Base-by-base conservation (phyloP, 2,329 filamentous ascomycete species). In the Calonectria pteridis region DNA sequence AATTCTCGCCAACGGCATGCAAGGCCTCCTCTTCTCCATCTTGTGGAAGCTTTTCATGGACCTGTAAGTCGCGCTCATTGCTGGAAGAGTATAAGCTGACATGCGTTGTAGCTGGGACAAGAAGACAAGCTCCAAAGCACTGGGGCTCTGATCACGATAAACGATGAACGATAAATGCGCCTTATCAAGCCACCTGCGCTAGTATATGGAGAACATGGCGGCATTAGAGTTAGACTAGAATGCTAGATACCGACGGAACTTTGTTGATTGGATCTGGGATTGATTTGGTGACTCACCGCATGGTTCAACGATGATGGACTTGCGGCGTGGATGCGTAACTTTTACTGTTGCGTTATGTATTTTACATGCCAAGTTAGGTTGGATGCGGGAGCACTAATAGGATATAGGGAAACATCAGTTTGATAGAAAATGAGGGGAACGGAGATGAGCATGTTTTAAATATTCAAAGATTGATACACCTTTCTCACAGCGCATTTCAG, bases 21-120 rank as follows among this genome's bases (percentile, higher is more conserved):
- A 88, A 66, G 86, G 87, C 0, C 77, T 88, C 4, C 23, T 88
- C 4, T 88, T 88, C 65, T 87, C 86, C 4, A 88, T 88, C 20
- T 75, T 88, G 1, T 88, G 87, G 87, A 88, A 88, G 67, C 72
- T 88, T 0, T 88, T 88, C 71, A 78, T 88, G 14, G 86, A 88
- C 53, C 59, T 88, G 87, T 88, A 49, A 82, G 87, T 85, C 69
- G 9, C 23, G 20, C 0, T 29, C 20, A 26, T 29, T 13, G 23
- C 7, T 26, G 23, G 1, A 3, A 13, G 18, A 7, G 4, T n/a
- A 29, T 40, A 1, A 43, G n/a, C 66, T 68, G 16, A 68, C 29
- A 50, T 13, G 3, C 14, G 16, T 29, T 50, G 6, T 18, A 68
- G 66, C 6, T 68, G 66, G 66, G 66, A 68, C 14, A 68, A 68